A percentile compares a stretch with the other conserved stretches of the same genome.
Evolutionary conservation across 805 yeast species (phyloP).

Genomic region (Candida maltosa): DNA sequence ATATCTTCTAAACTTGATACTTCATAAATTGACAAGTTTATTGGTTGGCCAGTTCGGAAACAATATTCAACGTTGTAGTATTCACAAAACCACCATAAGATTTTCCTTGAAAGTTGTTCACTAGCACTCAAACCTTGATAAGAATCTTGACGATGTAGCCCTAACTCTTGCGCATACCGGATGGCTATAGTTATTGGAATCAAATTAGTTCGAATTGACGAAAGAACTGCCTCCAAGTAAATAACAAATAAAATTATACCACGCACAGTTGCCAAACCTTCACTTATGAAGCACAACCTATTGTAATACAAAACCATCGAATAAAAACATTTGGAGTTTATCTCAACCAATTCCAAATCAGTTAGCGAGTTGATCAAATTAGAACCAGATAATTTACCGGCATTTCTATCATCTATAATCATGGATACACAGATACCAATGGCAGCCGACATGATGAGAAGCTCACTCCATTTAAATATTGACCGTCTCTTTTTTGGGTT

Average conservation of each 20-base stretch:
- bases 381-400: not conserved
- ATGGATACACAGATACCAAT: slow-evolving; percentile 22
- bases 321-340: slow-evolving; percentile 18
- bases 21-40: slow-evolving; percentile 29
- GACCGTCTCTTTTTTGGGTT: slow-evolving; percentile 6
- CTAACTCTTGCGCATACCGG: slow-evolving; percentile 38
- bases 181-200: slow-evolving; percentile 31
- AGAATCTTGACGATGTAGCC: slow-evolving; percentile 34
- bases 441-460: slow-evolving; percentile 27
- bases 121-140: slow-evolving; percentile 18
- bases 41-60: slow-evolving; percentile 38
- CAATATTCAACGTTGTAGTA: slow-evolving; percentile 35
- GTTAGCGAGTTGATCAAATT: slow-evolving; percentile 6
- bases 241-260: slow-evolving; percentile 47
- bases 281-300: slow-evolving; percentile 45
- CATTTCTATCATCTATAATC: slow-evolving; percentile 16
- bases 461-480: slow-evolving; percentile 27
- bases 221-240: slow-evolving; percentile 29
- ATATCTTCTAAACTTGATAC: slow-evolving; percentile 23
- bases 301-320: slow-evolving; percentile 50
- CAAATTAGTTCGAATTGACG: slow-evolving; percentile 27
- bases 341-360: slow-evolving; percentile 13
- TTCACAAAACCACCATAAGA: slow-evolving; percentile 36
- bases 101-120: slow-evolving; percentile 21
- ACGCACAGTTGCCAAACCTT: slow-evolving; percentile 48